phyloP scores from a whole-genome alignment of 2,329 filamentous ascomycete genomes.

The Didymella keratinophila region DNA sequence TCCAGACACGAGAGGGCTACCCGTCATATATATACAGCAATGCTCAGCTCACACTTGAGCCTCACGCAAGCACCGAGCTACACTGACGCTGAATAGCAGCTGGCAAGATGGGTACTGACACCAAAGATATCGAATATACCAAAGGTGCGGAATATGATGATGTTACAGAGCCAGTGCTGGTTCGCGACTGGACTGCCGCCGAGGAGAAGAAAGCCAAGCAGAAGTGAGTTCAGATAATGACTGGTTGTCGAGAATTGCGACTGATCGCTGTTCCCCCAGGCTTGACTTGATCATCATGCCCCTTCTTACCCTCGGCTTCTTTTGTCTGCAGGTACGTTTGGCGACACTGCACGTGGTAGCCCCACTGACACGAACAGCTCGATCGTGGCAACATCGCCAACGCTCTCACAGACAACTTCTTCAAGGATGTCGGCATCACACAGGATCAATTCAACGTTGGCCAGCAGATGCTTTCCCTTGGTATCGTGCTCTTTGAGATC shows the following conservation, averaged over 20 bases:
- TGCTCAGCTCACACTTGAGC: not conserved
- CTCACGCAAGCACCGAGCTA: not conserved
- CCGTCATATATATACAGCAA: not conserved
- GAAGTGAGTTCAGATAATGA: not conserved
- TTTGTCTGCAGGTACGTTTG: not conserved
- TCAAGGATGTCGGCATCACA: slow-evolving; percentile 34
- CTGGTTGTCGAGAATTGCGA: not conserved
- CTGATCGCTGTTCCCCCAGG: not conserved
- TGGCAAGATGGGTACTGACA: not conserved
- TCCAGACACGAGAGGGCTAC: not conserved
- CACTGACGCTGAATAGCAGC: not conserved
- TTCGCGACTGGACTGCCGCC: not conserved
- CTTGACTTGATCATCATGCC: not conserved
- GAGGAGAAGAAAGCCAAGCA: not conserved
- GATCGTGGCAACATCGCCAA: slow-evolving; percentile 54
- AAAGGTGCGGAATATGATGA: not conserved
- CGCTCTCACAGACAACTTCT: slow-evolving; percentile 39
- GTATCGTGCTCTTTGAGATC: slow-evolving; percentile 70
- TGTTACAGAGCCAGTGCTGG: not conserved
- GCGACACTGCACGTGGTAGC: not conserved
- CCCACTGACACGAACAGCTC: slow-evolving; percentile 32
- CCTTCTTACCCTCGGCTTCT: not conserved
- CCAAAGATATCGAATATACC: not conserved
- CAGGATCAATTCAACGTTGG: slow-evolving; percentile 42
- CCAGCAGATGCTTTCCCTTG: slow-evolving; percentile 71